Evolutionary conservation across 371 early-diverging fungal species (phyloP).

Genomic region (Thermomucor indicae-seudaticae): DNA sequence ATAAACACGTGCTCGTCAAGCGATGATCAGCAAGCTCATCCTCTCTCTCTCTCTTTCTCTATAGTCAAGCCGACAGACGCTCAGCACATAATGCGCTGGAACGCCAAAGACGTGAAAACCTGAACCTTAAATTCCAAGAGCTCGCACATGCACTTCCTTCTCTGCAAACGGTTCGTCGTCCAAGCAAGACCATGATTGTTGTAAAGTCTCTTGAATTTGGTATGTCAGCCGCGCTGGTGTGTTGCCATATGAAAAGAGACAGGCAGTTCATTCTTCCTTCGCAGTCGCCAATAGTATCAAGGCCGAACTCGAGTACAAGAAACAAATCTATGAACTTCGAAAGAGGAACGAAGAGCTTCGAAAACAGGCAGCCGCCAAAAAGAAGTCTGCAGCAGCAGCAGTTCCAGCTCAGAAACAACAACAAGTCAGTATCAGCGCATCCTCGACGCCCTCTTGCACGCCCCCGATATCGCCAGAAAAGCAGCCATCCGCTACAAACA

Average conservation of each 20-base stretch:
- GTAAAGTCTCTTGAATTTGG: constrained; percentile 67
- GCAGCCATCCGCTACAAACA: too few species aligned
- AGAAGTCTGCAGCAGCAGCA: too few species aligned
- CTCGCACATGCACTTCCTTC: constrained; percentile 73
- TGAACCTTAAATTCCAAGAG: constrained; percentile 75
- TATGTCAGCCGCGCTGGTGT: constrained; percentile 8
- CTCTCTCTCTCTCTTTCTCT: neutral
- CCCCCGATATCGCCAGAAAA: too few species aligned
- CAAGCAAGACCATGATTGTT: constrained; percentile 77
- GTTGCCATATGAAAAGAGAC: neutral
- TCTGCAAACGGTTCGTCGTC: constrained; percentile 68
- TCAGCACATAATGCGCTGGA: constrained; percentile 81
- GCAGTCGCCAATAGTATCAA: constrained; percentile 20
- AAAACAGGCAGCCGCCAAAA: constrained; percentile 18
- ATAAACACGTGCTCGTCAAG: neutral
- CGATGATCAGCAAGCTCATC: neutral
- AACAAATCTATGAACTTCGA: constrained; percentile 22
- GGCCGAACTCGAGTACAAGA: constrained; percentile 19
- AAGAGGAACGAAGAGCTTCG: constrained; percentile 28
- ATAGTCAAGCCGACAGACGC: constrained; percentile 22
- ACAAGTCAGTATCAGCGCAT: too few species aligned
- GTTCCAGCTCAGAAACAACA: too few species aligned
- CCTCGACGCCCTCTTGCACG: neutral
- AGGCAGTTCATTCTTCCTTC: neutral
- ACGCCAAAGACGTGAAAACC: constrained; percentile 73